phyloP scores from a whole-genome alignment of 2,329 filamentous ascomycete species.

The Trichophyton benhamiae region DNA sequence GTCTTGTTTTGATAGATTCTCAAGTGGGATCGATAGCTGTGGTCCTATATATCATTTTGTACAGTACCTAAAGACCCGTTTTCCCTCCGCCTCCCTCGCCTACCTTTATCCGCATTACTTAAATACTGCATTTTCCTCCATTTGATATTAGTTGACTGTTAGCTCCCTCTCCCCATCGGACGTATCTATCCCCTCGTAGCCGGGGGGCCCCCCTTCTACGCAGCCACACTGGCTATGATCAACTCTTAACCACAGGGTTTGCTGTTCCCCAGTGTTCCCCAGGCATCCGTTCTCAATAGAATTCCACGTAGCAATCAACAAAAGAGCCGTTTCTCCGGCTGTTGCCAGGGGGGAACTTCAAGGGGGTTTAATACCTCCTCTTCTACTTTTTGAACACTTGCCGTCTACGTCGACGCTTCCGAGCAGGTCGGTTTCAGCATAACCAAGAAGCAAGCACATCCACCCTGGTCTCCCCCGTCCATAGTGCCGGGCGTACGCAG shows the following conservation, averaged over 20 bases:
- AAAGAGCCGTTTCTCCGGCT: too few species aligned
- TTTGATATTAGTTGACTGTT: neutral
- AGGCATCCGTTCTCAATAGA: neutral
- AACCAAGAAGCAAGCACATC: too few species aligned
- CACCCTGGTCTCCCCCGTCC: too few species aligned
- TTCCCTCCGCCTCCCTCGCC: conserved; percentile 5
- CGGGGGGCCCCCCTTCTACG: neutral
- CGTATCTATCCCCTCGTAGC: neutral
- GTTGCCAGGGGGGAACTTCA: too few species aligned
- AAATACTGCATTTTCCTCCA: neutral
- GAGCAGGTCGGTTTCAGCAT: too few species aligned
- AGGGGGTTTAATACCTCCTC: too few species aligned
- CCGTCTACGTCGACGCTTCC: too few species aligned
- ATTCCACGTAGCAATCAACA: neutral
- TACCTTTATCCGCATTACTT: neutral
- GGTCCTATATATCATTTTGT: conserved; percentile 10
- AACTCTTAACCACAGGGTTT: neutral
- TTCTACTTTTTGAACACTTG: too few species aligned
- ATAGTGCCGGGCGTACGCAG: too few species aligned
- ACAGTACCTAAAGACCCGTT: conserved; percentile 11
- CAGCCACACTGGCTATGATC: neutral
- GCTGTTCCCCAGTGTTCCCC: neutral
- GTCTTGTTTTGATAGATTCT: conserved; percentile 10
- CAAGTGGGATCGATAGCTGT: conserved; percentile 7
- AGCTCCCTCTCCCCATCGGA: neutral